These are phyloP conservation scores for Acarospora socialis DNA, from an alignment of 2,329 filamentous ascomycete species.

Conservation along the genomic window DNA sequence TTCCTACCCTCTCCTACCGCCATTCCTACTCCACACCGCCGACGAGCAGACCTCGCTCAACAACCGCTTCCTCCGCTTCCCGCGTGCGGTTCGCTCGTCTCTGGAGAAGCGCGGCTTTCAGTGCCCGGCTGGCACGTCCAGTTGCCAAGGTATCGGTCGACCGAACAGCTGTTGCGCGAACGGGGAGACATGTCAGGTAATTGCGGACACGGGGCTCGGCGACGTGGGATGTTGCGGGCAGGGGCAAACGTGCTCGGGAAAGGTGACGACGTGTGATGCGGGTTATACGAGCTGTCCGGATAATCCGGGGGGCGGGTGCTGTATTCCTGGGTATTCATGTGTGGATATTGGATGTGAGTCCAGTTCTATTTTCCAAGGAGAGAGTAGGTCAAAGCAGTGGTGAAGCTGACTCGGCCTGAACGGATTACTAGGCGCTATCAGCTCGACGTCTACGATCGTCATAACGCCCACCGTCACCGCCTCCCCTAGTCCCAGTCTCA, in stretches of 20 bases:
- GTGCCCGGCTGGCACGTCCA: slow-evolving; percentile 41
- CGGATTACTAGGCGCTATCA: slow-evolving; percentile 16
- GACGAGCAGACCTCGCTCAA: background rate
- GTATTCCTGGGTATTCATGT: slow-evolving; percentile 46
- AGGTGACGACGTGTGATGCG: slow-evolving; percentile 34
- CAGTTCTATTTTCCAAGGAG: background rate
- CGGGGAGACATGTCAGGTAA: slow-evolving; percentile 38
- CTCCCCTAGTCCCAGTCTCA: slow-evolving; percentile 20
- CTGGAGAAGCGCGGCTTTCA: slow-evolving; percentile 37
- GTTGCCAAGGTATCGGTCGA: slow-evolving; percentile 40
- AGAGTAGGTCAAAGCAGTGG: background rate
- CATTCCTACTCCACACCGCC: slow-evolving; percentile 15
- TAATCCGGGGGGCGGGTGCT: slow-evolving; percentile 44
- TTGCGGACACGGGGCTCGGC: slow-evolving; percentile 38
- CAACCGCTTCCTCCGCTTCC: too few relatives aligned
- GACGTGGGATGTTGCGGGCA: slow-evolving; percentile 47
- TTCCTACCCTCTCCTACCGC: slow-evolving; percentile 11
- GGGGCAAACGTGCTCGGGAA: slow-evolving; percentile 37
- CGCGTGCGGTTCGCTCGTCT: slow-evolving; percentile 5
- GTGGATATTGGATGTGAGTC: slow-evolving; percentile 40
- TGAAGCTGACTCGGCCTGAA: background rate
- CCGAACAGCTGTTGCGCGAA: slow-evolving; percentile 44
- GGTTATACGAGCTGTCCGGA: slow-evolving; percentile 43
- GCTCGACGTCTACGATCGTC: slow-evolving; percentile 16
- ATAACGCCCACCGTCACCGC: slow-evolving; percentile 22